Evolutionary conservation across 169 alveolate species (phyloP).

Genomic region (Babesia bovis): DNA sequence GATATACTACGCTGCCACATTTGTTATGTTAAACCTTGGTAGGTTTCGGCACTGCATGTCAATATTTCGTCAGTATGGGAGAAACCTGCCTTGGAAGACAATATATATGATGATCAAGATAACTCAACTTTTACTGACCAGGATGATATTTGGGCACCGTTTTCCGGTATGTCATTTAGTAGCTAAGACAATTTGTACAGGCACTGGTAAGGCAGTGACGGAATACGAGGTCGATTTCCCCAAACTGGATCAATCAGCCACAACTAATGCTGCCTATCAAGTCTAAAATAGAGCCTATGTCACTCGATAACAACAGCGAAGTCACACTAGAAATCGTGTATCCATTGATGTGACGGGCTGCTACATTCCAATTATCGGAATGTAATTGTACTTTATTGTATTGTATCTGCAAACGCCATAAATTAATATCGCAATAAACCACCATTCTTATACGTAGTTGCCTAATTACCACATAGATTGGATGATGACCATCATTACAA

Average conservation of each 20-base stretch:
- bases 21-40: slow-evolving; percentile 36
- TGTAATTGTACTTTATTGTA: too few relatives aligned
- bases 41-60: not conserved
- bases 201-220: slow-evolving; percentile 24
- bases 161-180: slow-evolving; percentile 19
- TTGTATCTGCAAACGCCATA: too few relatives aligned
- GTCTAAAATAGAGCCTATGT: too few relatives aligned
- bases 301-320: too few relatives aligned
- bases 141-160: slow-evolving; percentile 61
- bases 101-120: slow-evolving; percentile 3
- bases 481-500: too few relatives aligned
- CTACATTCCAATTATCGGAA: too few relatives aligned
- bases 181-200: not conserved
- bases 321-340: too few relatives aligned
- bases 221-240: slow-evolving; percentile 16
- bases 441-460: too few relatives aligned
- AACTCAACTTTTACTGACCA: slow-evolving; percentile 3
- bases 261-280: not conserved
- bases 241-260: not conserved
- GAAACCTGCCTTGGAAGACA: slow-evolving; percentile 30
- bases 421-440: too few relatives aligned
- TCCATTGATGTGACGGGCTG: too few relatives aligned
- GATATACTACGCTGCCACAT: slow-evolving; percentile 9
- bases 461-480: too few relatives aligned
- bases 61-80: slow-evolving; percentile 36